phyloP scores from a whole-genome alignment of 345 rosid genomes.

The Pseudoturritis turrita region DNA sequence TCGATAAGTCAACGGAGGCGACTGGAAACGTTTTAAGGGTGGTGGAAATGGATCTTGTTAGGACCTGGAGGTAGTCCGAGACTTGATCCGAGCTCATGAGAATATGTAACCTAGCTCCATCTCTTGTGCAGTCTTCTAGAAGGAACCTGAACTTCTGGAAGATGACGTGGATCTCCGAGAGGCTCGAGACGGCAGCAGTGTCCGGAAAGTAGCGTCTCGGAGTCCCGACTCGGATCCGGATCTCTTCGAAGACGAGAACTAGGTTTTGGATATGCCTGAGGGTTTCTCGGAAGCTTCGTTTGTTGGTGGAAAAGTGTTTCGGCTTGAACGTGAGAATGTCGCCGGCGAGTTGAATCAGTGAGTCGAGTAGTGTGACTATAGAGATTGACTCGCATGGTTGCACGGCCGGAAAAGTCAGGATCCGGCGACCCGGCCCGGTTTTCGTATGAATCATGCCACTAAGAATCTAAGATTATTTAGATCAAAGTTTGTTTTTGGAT shows the following conservation, averaged over 20 bases:
- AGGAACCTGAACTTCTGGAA: constrained; percentile 68
- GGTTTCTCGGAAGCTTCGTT: constrained; percentile 41
- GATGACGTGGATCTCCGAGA: constrained; percentile 63
- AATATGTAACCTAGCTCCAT: constrained; percentile 55
- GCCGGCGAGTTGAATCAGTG: constrained; percentile 45
- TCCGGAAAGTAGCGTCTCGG: constrained; percentile 19
- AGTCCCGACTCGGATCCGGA: constrained; percentile 37
- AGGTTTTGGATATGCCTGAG: constrained; percentile 53
- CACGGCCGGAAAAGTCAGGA: constrained; percentile 67
- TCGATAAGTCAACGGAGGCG: constrained; percentile 40
- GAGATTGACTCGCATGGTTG: constrained; percentile 60
- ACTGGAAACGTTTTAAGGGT: constrained; percentile 54
- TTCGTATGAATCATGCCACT: constrained; percentile 10
- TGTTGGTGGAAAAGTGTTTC: constrained; percentile 48
- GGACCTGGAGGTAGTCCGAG: constrained; percentile 43
- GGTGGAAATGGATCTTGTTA: constrained; percentile 48
- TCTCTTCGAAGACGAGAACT: constrained; percentile 53
- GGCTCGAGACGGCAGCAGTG: constrained; percentile 38
- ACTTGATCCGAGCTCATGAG: constrained; percentile 51
- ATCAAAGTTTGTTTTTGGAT: constrained; percentile 10
- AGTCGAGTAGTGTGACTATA: constrained; percentile 46
- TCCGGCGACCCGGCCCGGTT: constrained; percentile 42
- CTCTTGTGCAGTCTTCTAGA: constrained; percentile 64
- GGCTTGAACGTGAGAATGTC: constrained; percentile 40
- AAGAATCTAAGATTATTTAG: background rate